These are phyloP conservation scores for Phylloporus sp. DNA, from an alignment of 768 basidiomycete genomes.

Conservation along the genomic window DNA sequence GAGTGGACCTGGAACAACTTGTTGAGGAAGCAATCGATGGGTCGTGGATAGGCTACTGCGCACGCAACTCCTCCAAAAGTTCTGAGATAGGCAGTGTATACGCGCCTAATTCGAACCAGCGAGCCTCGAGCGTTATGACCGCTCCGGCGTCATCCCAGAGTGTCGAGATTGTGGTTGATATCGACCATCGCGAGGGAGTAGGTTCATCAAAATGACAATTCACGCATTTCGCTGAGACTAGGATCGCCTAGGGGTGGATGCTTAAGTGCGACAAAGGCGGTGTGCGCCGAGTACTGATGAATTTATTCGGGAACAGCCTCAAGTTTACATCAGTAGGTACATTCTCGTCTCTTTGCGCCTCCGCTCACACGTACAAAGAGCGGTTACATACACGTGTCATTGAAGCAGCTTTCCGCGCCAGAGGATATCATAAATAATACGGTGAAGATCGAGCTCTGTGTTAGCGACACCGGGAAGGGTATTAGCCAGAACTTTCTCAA, in stretches of 20 bases:
- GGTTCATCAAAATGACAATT: conserved; percentile 16
- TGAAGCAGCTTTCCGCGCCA: conserved; percentile 66
- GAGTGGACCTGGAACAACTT: conserved; percentile 75
- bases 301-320: conserved; percentile 88
- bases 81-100: conserved; percentile 93
- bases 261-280: conserved; percentile 91
- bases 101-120: conserved; percentile 60
- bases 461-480: conserved; percentile 91
- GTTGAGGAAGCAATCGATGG: conserved; percentile 90
- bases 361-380: conserved; percentile 40
- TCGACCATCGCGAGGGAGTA: conserved; percentile 69
- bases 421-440: conserved; percentile 52
- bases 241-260: conserved; percentile 65
- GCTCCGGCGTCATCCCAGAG: conserved; percentile 35
- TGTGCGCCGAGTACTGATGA: conserved; percentile 89
- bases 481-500: conserved; percentile 92
- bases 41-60: conserved; percentile 90
- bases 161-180: conserved; percentile 88
- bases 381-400: conserved; percentile 82
- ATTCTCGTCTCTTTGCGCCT: background rate
- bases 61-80: conserved; percentile 65
- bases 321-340: conserved; percentile 80
- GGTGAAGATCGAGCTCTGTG: conserved; percentile 77
- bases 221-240: conserved; percentile 3
- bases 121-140: conserved; percentile 39